A percentile compares a stretch with the other conserved stretches of the same genome.
Evolutionary conservation across 2,329 filamentous ascomycete species (phyloP).

Genomic region (Nakataea oryzae): DNA sequence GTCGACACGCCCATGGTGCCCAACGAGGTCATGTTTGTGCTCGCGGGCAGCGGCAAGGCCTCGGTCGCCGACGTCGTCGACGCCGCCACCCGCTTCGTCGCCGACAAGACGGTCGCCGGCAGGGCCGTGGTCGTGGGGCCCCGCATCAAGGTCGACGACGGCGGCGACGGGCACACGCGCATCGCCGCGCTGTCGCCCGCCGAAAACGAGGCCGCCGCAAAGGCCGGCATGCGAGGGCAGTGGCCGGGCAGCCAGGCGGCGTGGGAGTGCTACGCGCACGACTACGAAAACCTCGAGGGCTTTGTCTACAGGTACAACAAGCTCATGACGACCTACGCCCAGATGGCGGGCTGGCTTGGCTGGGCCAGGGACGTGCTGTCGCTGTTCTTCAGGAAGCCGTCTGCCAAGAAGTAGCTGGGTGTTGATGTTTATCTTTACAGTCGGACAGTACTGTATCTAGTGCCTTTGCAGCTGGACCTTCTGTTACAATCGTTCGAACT

Average conservation of each 20-base stretch:
- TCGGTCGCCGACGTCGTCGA: slow-evolving; percentile 49
- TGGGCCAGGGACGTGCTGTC: slow-evolving; percentile 5
- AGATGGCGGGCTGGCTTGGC: slow-evolving; percentile 5
- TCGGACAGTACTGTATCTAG: no score
- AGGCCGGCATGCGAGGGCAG: background rate
- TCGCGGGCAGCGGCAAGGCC: slow-evolving; percentile 50
- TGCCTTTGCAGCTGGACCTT: no score
- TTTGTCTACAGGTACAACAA: slow-evolving; percentile 15
- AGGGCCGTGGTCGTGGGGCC: slow-evolving; percentile 48
- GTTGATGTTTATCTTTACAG: no score
- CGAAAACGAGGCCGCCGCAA: background rate
- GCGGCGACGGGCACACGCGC: slow-evolving; percentile 20
- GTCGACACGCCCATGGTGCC: slow-evolving; percentile 46
- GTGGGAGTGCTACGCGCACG: slow-evolving; percentile 12
- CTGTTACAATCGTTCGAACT: no score
- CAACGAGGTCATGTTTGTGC: slow-evolving; percentile 31
- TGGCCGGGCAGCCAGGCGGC: slow-evolving; percentile 4
- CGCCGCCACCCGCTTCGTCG: slow-evolving; percentile 49
- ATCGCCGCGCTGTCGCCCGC: slow-evolving; percentile 9
- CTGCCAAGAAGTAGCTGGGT: background rate
- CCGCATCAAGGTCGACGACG: slow-evolving; percentile 33
- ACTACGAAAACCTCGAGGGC: slow-evolving; percentile 14
- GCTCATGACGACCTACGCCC: slow-evolving; percentile 2
- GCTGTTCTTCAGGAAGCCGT: slow-evolving; percentile 2
- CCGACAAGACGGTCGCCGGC: slow-evolving; percentile 45